These are phyloP conservation scores for Pythium myriotylum DNA, from an alignment of 352 stramenopile genomes.

Conservation along the genomic window DNA sequence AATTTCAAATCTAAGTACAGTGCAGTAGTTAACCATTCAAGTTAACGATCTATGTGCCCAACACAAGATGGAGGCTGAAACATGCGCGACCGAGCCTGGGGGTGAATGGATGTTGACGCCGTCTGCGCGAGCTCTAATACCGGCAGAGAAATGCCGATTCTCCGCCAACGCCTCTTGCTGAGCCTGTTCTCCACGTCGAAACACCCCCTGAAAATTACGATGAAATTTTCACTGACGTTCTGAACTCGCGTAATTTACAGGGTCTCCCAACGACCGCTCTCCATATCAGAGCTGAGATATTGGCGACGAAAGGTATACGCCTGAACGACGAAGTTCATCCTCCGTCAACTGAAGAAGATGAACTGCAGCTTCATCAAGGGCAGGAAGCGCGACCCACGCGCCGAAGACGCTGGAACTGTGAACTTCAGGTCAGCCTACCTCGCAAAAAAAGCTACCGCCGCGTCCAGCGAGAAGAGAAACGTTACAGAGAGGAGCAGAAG, in stretches of 20 bases:
- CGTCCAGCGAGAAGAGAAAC: constrained; percentile 1
- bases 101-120: no score
- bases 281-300: constrained; percentile 4
- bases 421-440: background rate
- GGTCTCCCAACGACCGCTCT: background rate
- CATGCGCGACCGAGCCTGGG: no score
- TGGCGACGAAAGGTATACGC: background rate
- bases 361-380: constrained; percentile 5
- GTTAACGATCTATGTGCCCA: no score
- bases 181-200: background rate
- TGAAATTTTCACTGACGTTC: constrained; percentile 3
- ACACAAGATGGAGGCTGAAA: no score
- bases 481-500: background rate
- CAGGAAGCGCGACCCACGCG: background rate
- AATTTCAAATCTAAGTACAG: no score
- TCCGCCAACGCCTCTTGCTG: background rate
- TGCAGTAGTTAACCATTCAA: no score
- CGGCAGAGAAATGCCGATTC: background rate
- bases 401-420: background rate
- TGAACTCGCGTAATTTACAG: constrained; percentile 6
- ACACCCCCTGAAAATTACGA: constrained; percentile 4
- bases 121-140: no score
- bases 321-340: background rate
- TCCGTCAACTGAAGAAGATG: background rate
- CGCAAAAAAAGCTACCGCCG: background rate